Base-by-base conservation (phyloP, 2,329 filamentous ascomycete species). In the Claviceps citrina region DNA sequence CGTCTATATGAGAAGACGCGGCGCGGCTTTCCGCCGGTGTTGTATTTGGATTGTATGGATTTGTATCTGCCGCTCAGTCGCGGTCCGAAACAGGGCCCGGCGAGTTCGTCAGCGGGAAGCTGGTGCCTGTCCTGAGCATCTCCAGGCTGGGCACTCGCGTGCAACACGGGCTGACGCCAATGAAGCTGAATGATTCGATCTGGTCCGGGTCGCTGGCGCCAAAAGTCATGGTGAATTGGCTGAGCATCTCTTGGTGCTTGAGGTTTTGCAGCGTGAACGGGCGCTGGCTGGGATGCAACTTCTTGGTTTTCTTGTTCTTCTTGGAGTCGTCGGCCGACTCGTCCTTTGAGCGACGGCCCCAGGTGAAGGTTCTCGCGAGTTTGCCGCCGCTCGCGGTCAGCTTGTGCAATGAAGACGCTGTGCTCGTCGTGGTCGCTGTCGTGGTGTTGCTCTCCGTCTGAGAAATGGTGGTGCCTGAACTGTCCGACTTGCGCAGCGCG, bases 201-300 rank as follows among this genome's bases (percentile, higher is more conserved):
- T 61, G 59, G 26, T 28, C 51, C 37, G 33, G 53, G 46, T 47
- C 55, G 47, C 51, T 54, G 25, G 60, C 53, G 30, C 67, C 67
- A 46, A 70, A 70, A 9, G 58, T 63, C 51, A 66, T 62, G 41
- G 57, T 62, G 54, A 66, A 70, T 41, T 60, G 53, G 43, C 57
- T 57, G 28, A 70, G 56, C 52, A 65, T 57, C 53, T 67, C 61
- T 49, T 67, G 66, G 48, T 69, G 62, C 40, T 58, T 55, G 15
- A 67, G 55, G 51, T 68, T 68, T 39, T 63, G 57, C 41, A 60
- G 55, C 7, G 62, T 67, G 37, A 67, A 55, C 20, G 63, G 63
- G 47, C 61, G 57, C 52, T 67, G 63, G 53, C 62, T 61, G 6
- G 65, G 64, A 48, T 68, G 64, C 15, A 53, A 42, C 36, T 51